Percentiles rank a stretch among this genome's conserved stretches.
Evolutionary conservation across 352 stramenopile species (phyloP).

Genomic region (Thalassiosira ordinaria): DNA sequence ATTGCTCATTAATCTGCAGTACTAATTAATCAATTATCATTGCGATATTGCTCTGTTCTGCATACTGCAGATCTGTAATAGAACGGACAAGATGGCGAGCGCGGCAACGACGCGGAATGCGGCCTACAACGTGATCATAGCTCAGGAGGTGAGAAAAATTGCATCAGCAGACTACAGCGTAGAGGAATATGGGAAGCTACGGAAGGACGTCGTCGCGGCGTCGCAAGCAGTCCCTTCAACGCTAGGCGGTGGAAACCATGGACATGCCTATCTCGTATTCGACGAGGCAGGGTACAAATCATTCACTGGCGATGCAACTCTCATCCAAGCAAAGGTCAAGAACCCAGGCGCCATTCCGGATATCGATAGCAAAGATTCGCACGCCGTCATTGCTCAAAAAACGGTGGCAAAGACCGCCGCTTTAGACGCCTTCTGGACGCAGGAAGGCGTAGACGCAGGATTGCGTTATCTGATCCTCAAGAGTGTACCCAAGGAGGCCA

Average conservation of each 20-base stretch:
- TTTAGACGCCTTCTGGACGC: neutral
- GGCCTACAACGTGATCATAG: neutral
- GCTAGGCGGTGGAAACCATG: neutral
- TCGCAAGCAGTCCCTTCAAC: neutral
- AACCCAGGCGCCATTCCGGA: neutral
- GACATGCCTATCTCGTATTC: neutral
- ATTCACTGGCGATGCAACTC: neutral
- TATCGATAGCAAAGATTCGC: neutral
- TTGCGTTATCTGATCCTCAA: neutral
- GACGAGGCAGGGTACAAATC: neutral
- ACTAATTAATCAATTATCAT: neutral
- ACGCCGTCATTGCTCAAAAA: neutral
- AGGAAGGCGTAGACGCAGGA: neutral
- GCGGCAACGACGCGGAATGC: neutral
- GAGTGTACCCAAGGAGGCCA: neutral
- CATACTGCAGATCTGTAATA: neutral
- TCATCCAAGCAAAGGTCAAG: neutral
- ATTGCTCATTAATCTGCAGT: neutral
- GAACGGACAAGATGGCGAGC: neutral
- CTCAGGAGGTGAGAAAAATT: neutral
- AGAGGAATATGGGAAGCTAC: neutral
- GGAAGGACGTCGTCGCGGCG: neutral
- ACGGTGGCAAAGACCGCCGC: neutral
- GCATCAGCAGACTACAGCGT: neutral
- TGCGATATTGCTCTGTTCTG: neutral